These are phyloP conservation scores for Babesia sp. DNA, from an alignment of 169 alveolate species.

Conservation along the genomic window DNA sequence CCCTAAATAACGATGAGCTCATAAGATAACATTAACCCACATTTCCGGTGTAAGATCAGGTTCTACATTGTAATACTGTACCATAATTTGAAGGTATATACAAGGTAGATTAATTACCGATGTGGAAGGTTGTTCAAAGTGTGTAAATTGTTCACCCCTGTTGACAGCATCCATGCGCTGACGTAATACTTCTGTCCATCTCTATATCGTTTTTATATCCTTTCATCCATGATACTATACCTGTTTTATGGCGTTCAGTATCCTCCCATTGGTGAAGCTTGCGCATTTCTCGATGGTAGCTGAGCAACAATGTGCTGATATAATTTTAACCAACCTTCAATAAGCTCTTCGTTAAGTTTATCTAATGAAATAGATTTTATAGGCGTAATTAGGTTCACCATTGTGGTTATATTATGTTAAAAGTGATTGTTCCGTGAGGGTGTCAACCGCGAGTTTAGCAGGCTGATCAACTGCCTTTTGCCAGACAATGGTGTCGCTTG, in stretches of 20 bases:
- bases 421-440: background rate
- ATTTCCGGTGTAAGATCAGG: background rate
- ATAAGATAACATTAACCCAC: constrained; percentile 1
- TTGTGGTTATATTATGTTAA: background rate
- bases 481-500: constrained; percentile 1
- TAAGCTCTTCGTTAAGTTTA: constrained; percentile 36
- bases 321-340: constrained; percentile 31
- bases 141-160: constrained; percentile 27
- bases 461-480: background rate
- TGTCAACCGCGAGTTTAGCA: constrained; percentile 3
- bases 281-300: constrained; percentile 66
- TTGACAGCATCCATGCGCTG: constrained; percentile 40
- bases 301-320: background rate
- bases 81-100: background rate
- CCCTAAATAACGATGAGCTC: background rate
- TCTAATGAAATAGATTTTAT: constrained; percentile 35
- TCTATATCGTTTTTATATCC: background rate
- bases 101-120: background rate
- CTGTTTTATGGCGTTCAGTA: constrained; percentile 60
- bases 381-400: background rate
- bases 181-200: constrained; percentile 24
- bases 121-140: background rate
- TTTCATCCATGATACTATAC: background rate
- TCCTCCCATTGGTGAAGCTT: constrained; percentile 22
- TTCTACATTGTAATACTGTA: background rate